Evolutionary conservation across 148 eudicot species (phyloP).

Genomic region (Amaranthus hypochondriacus): DNA sequence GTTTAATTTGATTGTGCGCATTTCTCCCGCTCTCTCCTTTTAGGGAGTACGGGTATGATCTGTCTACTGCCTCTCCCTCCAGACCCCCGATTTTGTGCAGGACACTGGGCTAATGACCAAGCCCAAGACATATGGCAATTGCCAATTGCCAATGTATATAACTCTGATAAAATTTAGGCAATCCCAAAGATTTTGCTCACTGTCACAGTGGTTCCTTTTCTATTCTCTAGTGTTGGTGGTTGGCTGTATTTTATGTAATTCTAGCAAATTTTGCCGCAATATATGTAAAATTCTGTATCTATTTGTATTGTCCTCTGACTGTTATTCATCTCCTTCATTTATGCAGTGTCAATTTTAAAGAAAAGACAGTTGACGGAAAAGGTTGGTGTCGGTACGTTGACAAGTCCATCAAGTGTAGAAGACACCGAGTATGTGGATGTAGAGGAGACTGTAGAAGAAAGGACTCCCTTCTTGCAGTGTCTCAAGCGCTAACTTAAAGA

Average conservation of each 20-base stretch:
- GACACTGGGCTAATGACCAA: too few species aligned
- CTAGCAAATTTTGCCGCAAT: not conserved
- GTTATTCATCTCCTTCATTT: constrained; percentile 12
- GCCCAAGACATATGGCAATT: not conserved
- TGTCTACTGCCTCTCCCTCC: too few species aligned
- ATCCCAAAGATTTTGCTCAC: not conserved
- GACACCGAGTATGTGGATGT: constrained; percentile 15
- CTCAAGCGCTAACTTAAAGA: constrained; percentile 21
- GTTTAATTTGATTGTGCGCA: too few species aligned
- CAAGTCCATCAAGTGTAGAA: constrained; percentile 30
- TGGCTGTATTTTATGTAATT: not conserved
- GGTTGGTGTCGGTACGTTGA: constrained; percentile 25
- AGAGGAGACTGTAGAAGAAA: constrained; percentile 16
- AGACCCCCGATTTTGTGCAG: too few species aligned
- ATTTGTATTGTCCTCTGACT: not conserved
- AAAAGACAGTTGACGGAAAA: constrained; percentile 54
- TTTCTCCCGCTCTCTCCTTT: too few species aligned
- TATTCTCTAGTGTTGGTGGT: not conserved
- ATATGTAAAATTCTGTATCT: not conserved
- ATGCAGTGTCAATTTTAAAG: constrained; percentile 69
- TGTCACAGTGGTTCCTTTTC: not conserved
- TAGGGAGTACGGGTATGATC: too few species aligned
- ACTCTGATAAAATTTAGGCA: not conserved
- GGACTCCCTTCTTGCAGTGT: constrained; percentile 20
- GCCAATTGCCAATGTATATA: too few species aligned